phyloP scores from a whole-genome alignment of 139 green algal species.

The Chlorella ohadii region DNA sequence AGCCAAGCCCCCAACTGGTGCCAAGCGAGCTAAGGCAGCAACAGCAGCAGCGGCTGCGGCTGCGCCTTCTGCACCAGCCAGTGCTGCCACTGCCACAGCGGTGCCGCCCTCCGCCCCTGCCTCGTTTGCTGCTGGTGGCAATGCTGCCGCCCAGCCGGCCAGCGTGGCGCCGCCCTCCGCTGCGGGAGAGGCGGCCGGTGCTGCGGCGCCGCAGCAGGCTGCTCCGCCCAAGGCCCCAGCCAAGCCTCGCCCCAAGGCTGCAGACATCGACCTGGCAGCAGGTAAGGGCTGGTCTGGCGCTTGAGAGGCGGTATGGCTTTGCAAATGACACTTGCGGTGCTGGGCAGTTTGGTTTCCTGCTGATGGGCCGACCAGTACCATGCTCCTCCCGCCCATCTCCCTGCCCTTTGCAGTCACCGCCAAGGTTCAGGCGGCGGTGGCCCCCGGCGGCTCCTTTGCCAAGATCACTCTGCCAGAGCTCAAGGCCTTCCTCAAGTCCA shows the following conservation, averaged over 20 bases:
- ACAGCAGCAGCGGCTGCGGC: too few species aligned
- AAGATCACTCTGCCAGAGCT: conserved; percentile 67
- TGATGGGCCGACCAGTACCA: too few species aligned
- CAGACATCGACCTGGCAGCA: conserved; percentile 17
- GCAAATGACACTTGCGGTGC: too few species aligned
- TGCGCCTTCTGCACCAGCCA: too few species aligned
- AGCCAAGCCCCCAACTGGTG: neutral
- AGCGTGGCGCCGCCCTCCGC: neutral
- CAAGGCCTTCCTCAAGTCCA: conserved; percentile 55
- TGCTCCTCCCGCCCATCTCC: too few species aligned
- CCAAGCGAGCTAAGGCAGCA: neutral
- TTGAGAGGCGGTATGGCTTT: neutral
- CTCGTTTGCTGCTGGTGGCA: neutral
- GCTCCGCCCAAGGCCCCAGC: conserved; percentile 20
- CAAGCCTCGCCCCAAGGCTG: conserved; percentile 23
- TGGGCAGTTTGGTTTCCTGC: too few species aligned
- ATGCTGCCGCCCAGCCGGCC: neutral
- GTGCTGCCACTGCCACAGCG: too few species aligned
- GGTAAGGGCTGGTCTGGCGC: neutral
- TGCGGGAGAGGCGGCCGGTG: neutral
- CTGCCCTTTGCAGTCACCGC: neutral
- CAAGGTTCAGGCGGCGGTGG: conserved; percentile 25
- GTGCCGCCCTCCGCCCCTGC: too few species aligned
- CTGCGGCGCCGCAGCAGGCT: neutral
- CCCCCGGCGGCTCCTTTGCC: conserved; percentile 31